These are phyloP conservation scores for Penicillium sclerotigenum DNA, from an alignment of 2,329 filamentous ascomycete species.

Conservation along the genomic window DNA sequence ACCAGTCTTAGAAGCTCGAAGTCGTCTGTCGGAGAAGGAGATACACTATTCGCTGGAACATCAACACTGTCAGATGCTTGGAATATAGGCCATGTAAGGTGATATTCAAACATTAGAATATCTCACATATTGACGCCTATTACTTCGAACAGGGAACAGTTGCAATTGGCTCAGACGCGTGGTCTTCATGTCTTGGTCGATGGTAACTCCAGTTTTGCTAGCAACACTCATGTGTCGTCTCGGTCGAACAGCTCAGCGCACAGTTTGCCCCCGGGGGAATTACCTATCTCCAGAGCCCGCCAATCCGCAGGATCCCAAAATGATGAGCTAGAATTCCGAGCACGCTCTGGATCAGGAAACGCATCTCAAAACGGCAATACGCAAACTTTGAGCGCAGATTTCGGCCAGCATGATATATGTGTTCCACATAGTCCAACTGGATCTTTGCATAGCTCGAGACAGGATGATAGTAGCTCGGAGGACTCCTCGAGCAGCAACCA, in stretches of 20 bases:
- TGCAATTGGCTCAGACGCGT: neutral
- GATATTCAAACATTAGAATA: neutral
- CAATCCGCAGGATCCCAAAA: neutral
- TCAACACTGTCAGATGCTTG: slow-evolving; percentile 7
- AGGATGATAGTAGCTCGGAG: neutral
- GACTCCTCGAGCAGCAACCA: slow-evolving; percentile 5
- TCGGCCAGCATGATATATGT: neutral
- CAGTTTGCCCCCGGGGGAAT: neutral
- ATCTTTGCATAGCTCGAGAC: neutral
- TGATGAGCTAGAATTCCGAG: neutral
- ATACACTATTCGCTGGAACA: slow-evolving; percentile 1
- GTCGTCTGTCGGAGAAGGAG: neutral
- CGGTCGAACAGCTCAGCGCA: neutral
- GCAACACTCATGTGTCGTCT: neutral
- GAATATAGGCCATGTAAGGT: slow-evolving; percentile 13
- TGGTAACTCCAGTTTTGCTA: slow-evolving; percentile 6
- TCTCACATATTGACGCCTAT: neutral
- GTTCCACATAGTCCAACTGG: neutral
- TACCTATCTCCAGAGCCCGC: neutral
- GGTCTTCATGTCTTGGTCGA: slow-evolving; percentile 15
- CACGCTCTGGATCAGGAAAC: neutral
- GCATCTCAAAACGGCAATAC: neutral
- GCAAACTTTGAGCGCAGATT: neutral
- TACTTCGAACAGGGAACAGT: slow-evolving; percentile 3
- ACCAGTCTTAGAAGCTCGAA: slow-evolving; percentile 3